Base-by-base conservation (phyloP, 2,329 filamentous ascomycete genomes). In the Exophiala mesophila region DNA sequence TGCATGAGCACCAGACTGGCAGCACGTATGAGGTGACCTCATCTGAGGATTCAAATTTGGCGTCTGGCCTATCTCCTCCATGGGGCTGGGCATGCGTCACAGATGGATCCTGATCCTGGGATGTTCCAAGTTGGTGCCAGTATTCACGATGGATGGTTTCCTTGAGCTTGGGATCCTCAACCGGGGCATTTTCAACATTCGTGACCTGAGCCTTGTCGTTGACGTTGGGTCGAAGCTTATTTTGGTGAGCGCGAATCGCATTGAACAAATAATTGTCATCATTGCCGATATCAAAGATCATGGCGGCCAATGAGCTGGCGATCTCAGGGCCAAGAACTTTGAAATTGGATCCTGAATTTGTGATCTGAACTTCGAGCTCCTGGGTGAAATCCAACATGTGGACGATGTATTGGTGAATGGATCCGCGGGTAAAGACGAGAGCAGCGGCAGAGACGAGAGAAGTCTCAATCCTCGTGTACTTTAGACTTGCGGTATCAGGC, bases 291-390 rank as follows among this genome's bases (percentile, higher is more conserved):
- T 74, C 70, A 38, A 80, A 70, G 12, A 80, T 64, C 2, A 69
- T 69, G 2, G 75, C 69, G 35, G 77, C 67, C 48, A 78, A 78
- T 5, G 70, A 68, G 5, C 77, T 69, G 2, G 70, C 71, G 9
- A 79, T 66, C 41, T 73, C 73, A 3, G 75, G 69, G 0, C 76
- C 77, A 47, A 74, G 67, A 36, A 76, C 69, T 46, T 68, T 73
- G 61, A 69, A 75, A 32, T 68, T 69, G 1, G 67, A 59, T 5
- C 67, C 69, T 1, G 71, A 59, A 7, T 66, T 62, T n/a, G 60
- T 61, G 40, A 77, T 67, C 19, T 76, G 68, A 18, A 62, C 62
- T 36, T 71, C 65, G 2, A 81, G 57, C 3, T 69, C 61, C 3
- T 54, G 55, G 2, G 72, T 53, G 37, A 74, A 76, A 1, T 65